Evolutionary conservation across 2,329 filamentous ascomycete species (phyloP), one percentile per base, ranked within the genome.

Genomic region (Alternaria metachromatica): DNA sequence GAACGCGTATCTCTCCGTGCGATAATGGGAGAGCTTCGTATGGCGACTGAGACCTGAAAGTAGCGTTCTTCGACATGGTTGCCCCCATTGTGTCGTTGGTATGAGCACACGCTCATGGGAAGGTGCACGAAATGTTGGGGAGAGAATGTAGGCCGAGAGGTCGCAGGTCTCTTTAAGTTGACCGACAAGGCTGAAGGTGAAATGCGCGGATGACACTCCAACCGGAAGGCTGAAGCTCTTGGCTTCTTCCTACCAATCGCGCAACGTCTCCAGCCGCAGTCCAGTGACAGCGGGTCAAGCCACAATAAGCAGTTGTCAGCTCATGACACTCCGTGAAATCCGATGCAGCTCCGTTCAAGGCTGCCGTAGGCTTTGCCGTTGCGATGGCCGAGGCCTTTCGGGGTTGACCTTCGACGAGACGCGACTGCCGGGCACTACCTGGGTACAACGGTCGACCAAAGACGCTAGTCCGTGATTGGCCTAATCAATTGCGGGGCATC

Each of bases 71-170:
- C n/a, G n/a, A n/a, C 21, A 21, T 25, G 25, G 10, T 28, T 28
- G 26, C 26, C 10, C 26, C 10, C 10, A 11, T 28, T 28, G 10
- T 28, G 10, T 5, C 26, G 26, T 28, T 28, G 10, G 26, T 11
- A 11, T 28, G 26, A 28, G 1, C 10, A 18, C 3, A 11, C 8
- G 11, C 46, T 13, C 6, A 8, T 15, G 11, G 5, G 1, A 15
- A 30, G n/a, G 0, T 8, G 11, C 0, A 8, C 0, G n/a, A 9
- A 2, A 26, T 30, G n/a, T 1, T 50, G 20, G 0, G 3, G 23
- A 6, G 0, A 4, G 13, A 2, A 3, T 18, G 13, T 15, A 20
- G 13, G 18, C 11, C 21, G 18, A 33, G 1, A 21, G 5, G 26
- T 33, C 2, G 25, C 26, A 28, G 12, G 4, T 15, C 4, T 20